A percentile compares a stretch with the other conserved stretches of the same genome.
phyloP scores from a whole-genome alignment of 495 filamentous ascomycete species.

The Patellaria atrata region DNA sequence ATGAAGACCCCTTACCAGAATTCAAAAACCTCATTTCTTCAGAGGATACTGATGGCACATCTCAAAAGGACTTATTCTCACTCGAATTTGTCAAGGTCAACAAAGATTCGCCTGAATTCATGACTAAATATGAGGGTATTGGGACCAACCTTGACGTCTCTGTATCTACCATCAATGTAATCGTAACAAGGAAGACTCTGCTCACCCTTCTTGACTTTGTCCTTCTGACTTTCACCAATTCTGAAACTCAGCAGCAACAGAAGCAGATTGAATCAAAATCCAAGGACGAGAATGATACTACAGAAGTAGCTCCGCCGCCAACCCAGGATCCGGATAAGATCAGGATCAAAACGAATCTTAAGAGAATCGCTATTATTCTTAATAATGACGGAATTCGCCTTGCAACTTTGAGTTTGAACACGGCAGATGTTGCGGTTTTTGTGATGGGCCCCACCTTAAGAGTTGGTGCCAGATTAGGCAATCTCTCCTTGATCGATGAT shows the following conservation, averaged over 20 bases:
- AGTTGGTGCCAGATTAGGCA: conserved; percentile 71
- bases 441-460: conserved; percentile 71
- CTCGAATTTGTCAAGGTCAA: conserved; percentile 85
- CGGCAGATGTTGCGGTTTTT: conserved; percentile 81
- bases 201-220: conserved; percentile 93
- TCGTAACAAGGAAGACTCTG: conserved; percentile 85
- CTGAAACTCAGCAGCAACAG: conserved; percentile 22
- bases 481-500: conserved; percentile 80
- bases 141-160: conserved; percentile 84
- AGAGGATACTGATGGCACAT: conserved; percentile 55
- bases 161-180: conserved; percentile 87
- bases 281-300: conserved; percentile 22
- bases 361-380: conserved; percentile 86
- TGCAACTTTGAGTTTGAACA: conserved; percentile 81
- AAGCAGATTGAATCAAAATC: conserved; percentile 23
- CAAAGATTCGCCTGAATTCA: conserved; percentile 81
- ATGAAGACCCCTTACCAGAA: conserved; percentile 73
- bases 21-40: conserved; percentile 95
- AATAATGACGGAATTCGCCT: conserved; percentile 96
- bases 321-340: conserved; percentile 39
- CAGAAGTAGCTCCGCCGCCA: conserved; percentile 16
- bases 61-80: conserved; percentile 67
- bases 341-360: conserved; percentile 77
- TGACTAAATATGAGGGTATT: conserved; percentile 79
- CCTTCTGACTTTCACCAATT: conserved; percentile 78